These are phyloP conservation scores for Verticillium tricorpus DNA, from an alignment of 2,329 filamentous ascomycete genomes.

Conservation along the genomic window DNA sequence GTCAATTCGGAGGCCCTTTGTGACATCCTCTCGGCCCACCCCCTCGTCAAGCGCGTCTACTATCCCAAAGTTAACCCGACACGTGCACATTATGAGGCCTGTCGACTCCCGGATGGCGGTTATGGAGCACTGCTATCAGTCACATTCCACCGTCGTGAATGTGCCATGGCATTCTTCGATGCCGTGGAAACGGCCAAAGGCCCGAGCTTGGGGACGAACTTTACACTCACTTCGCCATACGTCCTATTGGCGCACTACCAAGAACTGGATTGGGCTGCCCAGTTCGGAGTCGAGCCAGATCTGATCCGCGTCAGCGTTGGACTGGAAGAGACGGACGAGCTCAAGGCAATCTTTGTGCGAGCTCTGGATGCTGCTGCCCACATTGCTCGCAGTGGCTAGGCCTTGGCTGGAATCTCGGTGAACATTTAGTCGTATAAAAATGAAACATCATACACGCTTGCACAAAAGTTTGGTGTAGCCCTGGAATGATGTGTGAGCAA, in stretches of 20 bases:
- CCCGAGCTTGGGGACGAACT: conserved; percentile 93
- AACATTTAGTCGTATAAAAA: neutral
- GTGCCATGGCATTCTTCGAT: conserved; percentile 82
- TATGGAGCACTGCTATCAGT: conserved; percentile 89
- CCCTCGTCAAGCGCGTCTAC: conserved; percentile 69
- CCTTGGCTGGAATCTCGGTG: neutral
- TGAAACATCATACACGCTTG: neutral
- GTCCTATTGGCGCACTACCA: conserved; percentile 86
- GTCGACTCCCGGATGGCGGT: conserved; percentile 67
- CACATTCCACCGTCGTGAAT: conserved; percentile 65
- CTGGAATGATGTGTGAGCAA: too few relatives aligned
- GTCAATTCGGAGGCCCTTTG: conserved; percentile 80
- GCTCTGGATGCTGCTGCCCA: conserved; percentile 61
- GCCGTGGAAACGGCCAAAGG: conserved; percentile 84
- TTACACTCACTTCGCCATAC: conserved; percentile 88
- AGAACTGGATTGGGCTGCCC: conserved; percentile 85
- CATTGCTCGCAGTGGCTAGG: neutral
- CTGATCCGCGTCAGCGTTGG: conserved; percentile 86
- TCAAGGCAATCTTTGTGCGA: conserved; percentile 58
- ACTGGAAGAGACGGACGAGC: conserved; percentile 68
- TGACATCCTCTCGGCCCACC: conserved; percentile 58
- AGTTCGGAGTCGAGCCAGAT: conserved; percentile 75
- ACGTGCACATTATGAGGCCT: conserved; percentile 70
- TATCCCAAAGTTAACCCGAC: conserved; percentile 81
- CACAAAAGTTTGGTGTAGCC: too few relatives aligned